Evolutionary conservation across 2,329 filamentous ascomycete species (phyloP), one percentile per base, ranked within the genome.

Genomic region (Truncatella angustata): DNA sequence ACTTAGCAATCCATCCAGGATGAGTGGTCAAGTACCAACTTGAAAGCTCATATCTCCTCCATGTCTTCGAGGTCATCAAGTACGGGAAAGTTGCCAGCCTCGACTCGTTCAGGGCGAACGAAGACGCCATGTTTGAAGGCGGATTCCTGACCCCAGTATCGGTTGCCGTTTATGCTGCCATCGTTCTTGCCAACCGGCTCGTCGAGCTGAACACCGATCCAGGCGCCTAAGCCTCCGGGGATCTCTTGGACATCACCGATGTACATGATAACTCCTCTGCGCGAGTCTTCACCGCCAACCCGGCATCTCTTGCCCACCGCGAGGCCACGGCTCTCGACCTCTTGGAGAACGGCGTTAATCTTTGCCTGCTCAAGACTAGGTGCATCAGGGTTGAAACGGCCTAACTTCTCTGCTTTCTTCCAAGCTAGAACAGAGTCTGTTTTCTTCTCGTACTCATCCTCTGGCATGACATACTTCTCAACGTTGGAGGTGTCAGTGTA

Each of bases 391-490:
- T 97, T 91, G 72, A 99, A 99, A 32, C 94, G 90, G 47, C 94
- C 94, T n/a, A 97, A 82, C 68, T 95, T 92, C 70, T 96, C 86
- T n/a, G 85, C 77, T 73, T 90, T 93, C 74, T 99, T 99, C 91
- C 91, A 97, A 5, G 92, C 90, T 21, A 97, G 81, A 12, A 99
- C 94, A 3, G 88, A 93, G 71, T 97, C 90, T 39, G 85, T 78
- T 65, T 92, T 91, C 64, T 85, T 84, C 67, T 91, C 91, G 72
- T 99, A 99, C 65, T 92, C 88, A 46, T 86, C 80, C 49, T 81
- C 78, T n/a, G 91, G 90, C 80, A 99, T 88, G 56, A 88, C 84
- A 70, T 94, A 97, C 74, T 97, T 97, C 52, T 91, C 84, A 4
- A 97, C 91, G 9, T 83, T 80, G 39, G 88, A 87, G 40, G 88